phyloP scores from a whole-genome alignment of 2,329 filamentous ascomycete species.

The Proliferodiscus dingleyae region DNA sequence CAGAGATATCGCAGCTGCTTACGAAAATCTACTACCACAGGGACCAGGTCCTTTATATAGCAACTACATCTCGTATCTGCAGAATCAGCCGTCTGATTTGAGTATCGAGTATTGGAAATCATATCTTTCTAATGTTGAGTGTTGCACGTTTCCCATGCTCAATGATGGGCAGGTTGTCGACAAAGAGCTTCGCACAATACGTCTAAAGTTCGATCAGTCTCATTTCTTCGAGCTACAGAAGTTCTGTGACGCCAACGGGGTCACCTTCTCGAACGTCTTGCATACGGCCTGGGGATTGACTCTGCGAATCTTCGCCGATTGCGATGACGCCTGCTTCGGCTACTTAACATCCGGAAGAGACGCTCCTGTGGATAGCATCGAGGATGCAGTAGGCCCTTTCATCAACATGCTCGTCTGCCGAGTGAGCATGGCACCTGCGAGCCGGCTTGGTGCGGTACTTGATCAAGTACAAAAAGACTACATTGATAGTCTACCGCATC shows the following conservation, averaged over 20 bases:
- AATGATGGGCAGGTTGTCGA: constrained; percentile 14
- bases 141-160: constrained; percentile 34
- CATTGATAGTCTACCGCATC: constrained; percentile 29
- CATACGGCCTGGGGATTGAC: constrained; percentile 36
- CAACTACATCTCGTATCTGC: constrained; percentile 33
- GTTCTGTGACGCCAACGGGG: constrained; percentile 34
- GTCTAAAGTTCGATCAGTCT: constrained; percentile 7
- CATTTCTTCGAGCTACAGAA: constrained; percentile 26
- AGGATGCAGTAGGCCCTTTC: constrained; percentile 41
- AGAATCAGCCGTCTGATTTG: constrained; percentile 18
- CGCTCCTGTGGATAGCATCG: constrained; percentile 39
- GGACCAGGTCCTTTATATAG: constrained; percentile 32
- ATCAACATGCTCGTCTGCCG: constrained; percentile 35
- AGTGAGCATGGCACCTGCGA: constrained; percentile 7
- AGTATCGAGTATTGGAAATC: constrained; percentile 23
- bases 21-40: neutral
- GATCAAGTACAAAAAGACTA: constrained; percentile 29
- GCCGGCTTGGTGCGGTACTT: constrained; percentile 26
- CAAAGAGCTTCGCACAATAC: constrained; percentile 1
- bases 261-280: constrained; percentile 35
- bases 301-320: constrained; percentile 33
- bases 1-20: constrained; percentile 40
- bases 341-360: constrained; percentile 39
- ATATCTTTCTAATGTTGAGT: constrained; percentile 19
- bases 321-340: constrained; percentile 33